phyloP scores from a whole-genome alignment of 2,329 filamentous ascomycete genomes.

The Onygenales sp. region DNA sequence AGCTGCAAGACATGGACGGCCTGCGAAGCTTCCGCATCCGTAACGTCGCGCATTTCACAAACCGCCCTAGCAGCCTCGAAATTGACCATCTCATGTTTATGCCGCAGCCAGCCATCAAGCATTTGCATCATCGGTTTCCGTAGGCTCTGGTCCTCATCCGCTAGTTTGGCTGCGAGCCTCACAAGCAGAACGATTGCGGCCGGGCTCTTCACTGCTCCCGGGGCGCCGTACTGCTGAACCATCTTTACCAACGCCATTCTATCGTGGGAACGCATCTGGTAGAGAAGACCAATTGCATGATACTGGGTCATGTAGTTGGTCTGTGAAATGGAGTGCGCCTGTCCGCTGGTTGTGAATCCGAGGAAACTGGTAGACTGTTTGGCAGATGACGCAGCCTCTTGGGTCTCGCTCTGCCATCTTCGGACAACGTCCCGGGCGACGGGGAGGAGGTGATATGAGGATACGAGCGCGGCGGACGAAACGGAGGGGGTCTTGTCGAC shows the following conservation, averaged over 20 bases:
- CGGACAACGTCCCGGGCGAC: slow-evolving; percentile 91
- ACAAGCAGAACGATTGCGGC: slow-evolving; percentile 89
- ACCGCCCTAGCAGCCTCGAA: slow-evolving; percentile 98
- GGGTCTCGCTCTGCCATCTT: slow-evolving; percentile 97
- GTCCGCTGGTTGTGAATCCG: slow-evolving; percentile 74
- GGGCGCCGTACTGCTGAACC: slow-evolving; percentile 96
- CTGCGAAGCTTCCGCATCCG: slow-evolving; percentile 81
- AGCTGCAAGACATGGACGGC: slow-evolving; percentile 92
- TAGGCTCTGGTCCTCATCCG: slow-evolving; percentile 81
- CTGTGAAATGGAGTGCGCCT: slow-evolving; percentile 62
- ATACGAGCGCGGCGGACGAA: slow-evolving; percentile 89
- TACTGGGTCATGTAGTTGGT: slow-evolving; percentile 98
- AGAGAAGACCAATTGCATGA: slow-evolving; percentile 91
- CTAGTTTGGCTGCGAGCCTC: slow-evolving; percentile 81
- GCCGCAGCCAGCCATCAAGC: slow-evolving; percentile 88
- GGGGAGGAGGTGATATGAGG: slow-evolving; percentile 93
- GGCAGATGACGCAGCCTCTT: slow-evolving; percentile 82
- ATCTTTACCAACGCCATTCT: slow-evolving; percentile 99
- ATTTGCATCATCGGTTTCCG: slow-evolving; percentile 95
- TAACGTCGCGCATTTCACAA: slow-evolving; percentile 86
- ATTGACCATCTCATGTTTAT: slow-evolving; percentile 99
- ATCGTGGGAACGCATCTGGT: slow-evolving; percentile 96
- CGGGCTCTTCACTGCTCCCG: slow-evolving; percentile 89
- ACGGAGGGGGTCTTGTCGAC: slow-evolving; percentile 98
- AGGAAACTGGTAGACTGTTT: slow-evolving; percentile 89